Conservation (phyloP, 2,329 filamentous ascomycete genomes). For the Xylariaceae sp. region DNA sequence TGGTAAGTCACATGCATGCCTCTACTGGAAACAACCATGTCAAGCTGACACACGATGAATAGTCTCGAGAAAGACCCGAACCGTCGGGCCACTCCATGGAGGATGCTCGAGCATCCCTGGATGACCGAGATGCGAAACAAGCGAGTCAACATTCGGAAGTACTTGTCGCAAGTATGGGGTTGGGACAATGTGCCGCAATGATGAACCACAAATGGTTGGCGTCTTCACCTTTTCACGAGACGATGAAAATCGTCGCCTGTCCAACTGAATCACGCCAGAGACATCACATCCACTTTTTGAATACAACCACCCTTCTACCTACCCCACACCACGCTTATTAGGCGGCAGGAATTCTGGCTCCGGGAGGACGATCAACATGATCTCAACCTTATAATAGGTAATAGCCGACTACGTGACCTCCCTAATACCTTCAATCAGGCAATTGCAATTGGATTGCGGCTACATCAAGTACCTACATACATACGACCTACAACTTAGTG, state of each 20-base stretch:
- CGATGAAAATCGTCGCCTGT: background rate
- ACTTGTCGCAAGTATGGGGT: conserved; percentile 92
- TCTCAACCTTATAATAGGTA: background rate
- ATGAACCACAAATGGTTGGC: conserved; percentile 4
- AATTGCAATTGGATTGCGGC: background rate
- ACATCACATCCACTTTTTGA: background rate
- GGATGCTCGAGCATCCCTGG: conserved; percentile 98
- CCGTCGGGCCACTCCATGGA: conserved; percentile 88
- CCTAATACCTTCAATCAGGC: background rate
- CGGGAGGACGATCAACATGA: conserved; percentile 2
- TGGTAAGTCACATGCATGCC: conserved; percentile 60
- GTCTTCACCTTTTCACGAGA: background rate
- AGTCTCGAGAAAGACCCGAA: conserved; percentile 91
- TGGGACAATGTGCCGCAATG: conserved; percentile 61
- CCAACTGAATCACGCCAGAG: background rate
- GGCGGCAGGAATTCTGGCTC: background rate
- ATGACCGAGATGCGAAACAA: conserved; percentile 95
- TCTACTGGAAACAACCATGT: background rate
- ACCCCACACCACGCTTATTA: background rate
- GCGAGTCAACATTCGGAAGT: conserved; percentile 95
- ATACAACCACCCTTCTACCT: background rate
- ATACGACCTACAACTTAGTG: conserved; percentile 8
- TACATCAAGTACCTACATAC: conserved; percentile 7
- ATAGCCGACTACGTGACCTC: background rate
- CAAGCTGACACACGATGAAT: conserved; percentile 11